Percentiles rank a stretch among this genome's conserved stretches.
Evolutionary conservation across 495 filamentous ascomycete genomes (phyloP).

Genomic region (Podospora pseudopauciseta): DNA sequence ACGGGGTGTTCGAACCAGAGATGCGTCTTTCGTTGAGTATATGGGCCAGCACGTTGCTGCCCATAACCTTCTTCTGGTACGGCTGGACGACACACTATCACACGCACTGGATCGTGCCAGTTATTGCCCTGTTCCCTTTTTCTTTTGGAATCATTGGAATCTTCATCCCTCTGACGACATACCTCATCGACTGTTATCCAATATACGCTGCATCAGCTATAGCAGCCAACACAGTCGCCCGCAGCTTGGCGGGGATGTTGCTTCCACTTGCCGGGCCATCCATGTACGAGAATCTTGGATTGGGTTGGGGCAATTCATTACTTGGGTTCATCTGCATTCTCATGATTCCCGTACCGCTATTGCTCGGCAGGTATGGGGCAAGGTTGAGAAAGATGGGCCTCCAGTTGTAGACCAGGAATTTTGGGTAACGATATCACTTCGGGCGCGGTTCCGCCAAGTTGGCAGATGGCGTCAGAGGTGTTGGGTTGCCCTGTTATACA

Average conservation of each 20-base stretch:
- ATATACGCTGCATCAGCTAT: slow-evolving; percentile 59
- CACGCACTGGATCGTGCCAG: slow-evolving; percentile 48
- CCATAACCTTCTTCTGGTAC: slow-evolving; percentile 47
- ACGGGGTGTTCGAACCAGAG: slow-evolving; percentile 56
- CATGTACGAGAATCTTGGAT: slow-evolving; percentile 54
- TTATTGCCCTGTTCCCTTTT: slow-evolving; percentile 50
- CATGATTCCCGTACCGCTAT: slow-evolving; percentile 71
- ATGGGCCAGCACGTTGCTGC: slow-evolving; percentile 37
- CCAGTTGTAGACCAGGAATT: slow-evolving; percentile 21
- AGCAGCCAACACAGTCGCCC: slow-evolving; percentile 52
- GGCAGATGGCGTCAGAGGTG: not conserved
- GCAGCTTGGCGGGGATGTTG: slow-evolving; percentile 54
- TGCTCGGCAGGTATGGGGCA: slow-evolving; percentile 70
- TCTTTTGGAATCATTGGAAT: slow-evolving; percentile 51
- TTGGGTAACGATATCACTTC: not conserved
- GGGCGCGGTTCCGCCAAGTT: not conserved
- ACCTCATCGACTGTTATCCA: slow-evolving; percentile 56
- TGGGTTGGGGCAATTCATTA: slow-evolving; percentile 60
- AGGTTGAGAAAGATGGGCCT: slow-evolving; percentile 44
- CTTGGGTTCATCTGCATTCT: slow-evolving; percentile 55
- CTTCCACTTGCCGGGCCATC: slow-evolving; percentile 51
- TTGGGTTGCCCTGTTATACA: not conserved
- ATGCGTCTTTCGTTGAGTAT: slow-evolving; percentile 46
- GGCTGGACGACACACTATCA: slow-evolving; percentile 39
- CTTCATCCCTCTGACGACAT: slow-evolving; percentile 53